These are phyloP conservation scores for Malus hybrid DNA, from an alignment of 331 rosid species.

Conservation along the genomic window DNA sequence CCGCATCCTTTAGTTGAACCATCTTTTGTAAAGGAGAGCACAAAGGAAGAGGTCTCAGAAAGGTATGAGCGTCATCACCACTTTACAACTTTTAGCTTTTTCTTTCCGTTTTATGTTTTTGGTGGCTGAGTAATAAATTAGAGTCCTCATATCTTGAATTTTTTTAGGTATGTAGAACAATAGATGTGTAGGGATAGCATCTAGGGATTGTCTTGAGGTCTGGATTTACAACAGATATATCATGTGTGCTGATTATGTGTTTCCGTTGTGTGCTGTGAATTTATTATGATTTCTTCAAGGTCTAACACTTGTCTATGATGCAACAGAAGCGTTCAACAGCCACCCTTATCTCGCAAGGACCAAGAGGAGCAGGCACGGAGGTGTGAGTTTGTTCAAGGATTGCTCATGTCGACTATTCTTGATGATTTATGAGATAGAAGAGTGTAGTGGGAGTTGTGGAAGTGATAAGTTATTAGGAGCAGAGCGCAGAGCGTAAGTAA, in stretches of 20 bases:
- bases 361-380: slow-evolving; percentile 61
- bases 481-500: slow-evolving; percentile 17
- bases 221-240: not conserved
- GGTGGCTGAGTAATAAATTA: not conserved
- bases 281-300: not conserved
- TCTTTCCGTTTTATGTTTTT: not conserved
- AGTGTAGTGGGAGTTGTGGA: slow-evolving; percentile 5
- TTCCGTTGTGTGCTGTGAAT: not conserved
- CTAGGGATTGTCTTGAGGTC: not conserved
- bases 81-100: not conserved
- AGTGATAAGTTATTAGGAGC: not conserved
- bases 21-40: slow-evolving; percentile 31
- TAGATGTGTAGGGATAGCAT: not conserved
- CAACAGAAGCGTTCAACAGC: slow-evolving; percentile 42
- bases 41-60: slow-evolving; percentile 34
- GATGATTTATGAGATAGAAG: slow-evolving; percentile 48
- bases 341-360: slow-evolving; percentile 49
- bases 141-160: not conserved
- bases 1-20: slow-evolving; percentile 35
- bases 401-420: slow-evolving; percentile 67
- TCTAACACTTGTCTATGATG: not conserved
- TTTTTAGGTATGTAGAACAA: not conserved
- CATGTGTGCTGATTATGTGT: not conserved
- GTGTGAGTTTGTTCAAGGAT: slow-evolving; percentile 71
- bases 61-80: slow-evolving; percentile 28